A percentile compares a stretch with the other conserved stretches of the same genome.
Evolutionary conservation across 371 early-diverging fungal species (phyloP).

Genomic region (Nosema muscidifuracis): DNA sequence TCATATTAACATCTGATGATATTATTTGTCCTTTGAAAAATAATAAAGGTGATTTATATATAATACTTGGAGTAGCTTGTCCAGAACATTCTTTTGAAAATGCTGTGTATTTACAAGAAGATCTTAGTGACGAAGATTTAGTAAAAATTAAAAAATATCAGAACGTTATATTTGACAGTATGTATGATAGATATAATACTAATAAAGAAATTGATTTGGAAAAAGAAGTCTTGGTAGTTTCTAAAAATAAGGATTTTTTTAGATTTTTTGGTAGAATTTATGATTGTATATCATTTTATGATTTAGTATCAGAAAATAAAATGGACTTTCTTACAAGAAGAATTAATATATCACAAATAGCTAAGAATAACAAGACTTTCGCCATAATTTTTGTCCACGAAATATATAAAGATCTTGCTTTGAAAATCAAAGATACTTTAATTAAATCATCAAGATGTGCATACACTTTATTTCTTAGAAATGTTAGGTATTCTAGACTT

Average conservation of each 20-base stretch:
- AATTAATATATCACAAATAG: conserved; percentile 23
- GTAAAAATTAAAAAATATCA: neutral
- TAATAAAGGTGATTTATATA: neutral
- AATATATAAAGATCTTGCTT: conserved; percentile 26
- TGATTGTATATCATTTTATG: conserved; percentile 4
- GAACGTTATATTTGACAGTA: neutral
- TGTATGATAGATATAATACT: neutral
- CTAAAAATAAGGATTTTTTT: conserved; percentile 17
- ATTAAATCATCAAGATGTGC: conserved; percentile 17
- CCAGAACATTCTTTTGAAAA: conserved; percentile 19
- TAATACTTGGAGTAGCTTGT: conserved; percentile 13
- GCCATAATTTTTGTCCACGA: conserved; percentile 48
- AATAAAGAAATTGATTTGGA: too few species aligned
- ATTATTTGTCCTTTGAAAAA: conserved; percentile 23
- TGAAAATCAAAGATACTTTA: conserved; percentile 16
- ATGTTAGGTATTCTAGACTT: conserved; percentile 51
- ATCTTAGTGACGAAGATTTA: conserved; percentile 6
- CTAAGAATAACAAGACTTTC: conserved; percentile 31
- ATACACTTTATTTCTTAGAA: conserved; percentile 48
- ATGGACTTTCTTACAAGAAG: conserved; percentile 23
- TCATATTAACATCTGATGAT: conserved; percentile 13
- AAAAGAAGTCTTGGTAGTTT: conserved; percentile 13
- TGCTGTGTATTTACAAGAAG: neutral
- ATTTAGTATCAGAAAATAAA: conserved; percentile 7
- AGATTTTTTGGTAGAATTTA: conserved; percentile 13